Conservation (phyloP, 352 stramenopile species). For the Phytophthora lateralis region DNA sequence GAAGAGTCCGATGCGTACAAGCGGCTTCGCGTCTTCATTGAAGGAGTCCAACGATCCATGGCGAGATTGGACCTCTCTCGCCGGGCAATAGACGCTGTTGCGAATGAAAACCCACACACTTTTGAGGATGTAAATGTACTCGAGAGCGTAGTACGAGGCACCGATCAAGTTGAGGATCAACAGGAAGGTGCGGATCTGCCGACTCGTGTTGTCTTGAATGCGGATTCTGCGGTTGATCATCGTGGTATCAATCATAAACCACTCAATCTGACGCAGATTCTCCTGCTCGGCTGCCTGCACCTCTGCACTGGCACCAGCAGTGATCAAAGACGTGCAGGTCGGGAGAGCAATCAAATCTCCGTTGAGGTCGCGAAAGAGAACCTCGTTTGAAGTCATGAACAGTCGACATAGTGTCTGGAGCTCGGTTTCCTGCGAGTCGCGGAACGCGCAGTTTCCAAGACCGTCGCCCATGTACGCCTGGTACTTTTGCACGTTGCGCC, state of each 20-base stretch:
- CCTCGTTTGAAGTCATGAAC: constrained; percentile 35
- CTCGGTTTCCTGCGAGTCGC: constrained; percentile 47
- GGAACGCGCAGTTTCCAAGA: constrained; percentile 39
- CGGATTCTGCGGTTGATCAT: constrained; percentile 29
- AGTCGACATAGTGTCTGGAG: constrained; percentile 43
- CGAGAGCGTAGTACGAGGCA: constrained; percentile 34
- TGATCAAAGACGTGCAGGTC: constrained; percentile 25
- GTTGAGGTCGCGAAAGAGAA: constrained; percentile 34
- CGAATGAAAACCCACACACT: constrained; percentile 32
- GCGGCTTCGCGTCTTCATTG: not conserved
- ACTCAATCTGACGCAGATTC: constrained; percentile 40
- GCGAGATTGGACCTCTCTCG: constrained; percentile 5
- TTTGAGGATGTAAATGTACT: constrained; percentile 41
- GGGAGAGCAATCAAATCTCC: constrained; percentile 22
- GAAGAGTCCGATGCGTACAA: constrained; percentile 15
- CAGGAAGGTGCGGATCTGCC: constrained; percentile 42
- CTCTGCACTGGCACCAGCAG: not conserved
- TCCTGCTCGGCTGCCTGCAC: constrained; percentile 15
- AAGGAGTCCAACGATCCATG: constrained; percentile 9
- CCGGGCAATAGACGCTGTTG: constrained; percentile 29
- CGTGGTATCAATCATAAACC: constrained; percentile 39
- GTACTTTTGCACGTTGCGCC: constrained; percentile 54
- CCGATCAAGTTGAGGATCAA: constrained; percentile 46
- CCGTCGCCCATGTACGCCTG: constrained; percentile 47
- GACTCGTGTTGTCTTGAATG: constrained; percentile 50